Conservation (phyloP, 75 land plant species). For the Selaginella tamariscina region DNA sequence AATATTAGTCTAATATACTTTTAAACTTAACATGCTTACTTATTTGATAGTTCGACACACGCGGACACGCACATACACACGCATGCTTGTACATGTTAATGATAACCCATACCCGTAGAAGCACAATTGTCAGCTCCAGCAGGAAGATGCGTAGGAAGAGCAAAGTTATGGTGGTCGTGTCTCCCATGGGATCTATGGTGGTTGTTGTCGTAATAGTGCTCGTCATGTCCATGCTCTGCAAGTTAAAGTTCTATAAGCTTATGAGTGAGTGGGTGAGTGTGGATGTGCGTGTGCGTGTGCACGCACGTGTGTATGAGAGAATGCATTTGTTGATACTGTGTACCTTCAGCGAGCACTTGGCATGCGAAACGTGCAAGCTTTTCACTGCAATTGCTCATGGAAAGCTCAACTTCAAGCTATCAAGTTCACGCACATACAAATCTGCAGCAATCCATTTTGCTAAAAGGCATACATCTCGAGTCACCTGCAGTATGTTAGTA, state of each 20-base stretch:
- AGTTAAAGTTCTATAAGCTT: too few relatives aligned
- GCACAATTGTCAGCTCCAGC: constrained; percentile 6
- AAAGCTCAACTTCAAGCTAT: constrained; percentile 74
- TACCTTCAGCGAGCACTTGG: constrained; percentile 58
- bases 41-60: not conserved
- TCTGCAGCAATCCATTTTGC: constrained; percentile 93
- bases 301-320: too few relatives aligned
- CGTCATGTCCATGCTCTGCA: constrained; percentile 43
- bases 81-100: not conserved
- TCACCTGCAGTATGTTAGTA: constrained; percentile 45
- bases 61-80: too few relatives aligned
- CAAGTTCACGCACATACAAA: constrained; percentile 79
- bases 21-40: not conserved
- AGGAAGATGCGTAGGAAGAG: constrained; percentile 51
- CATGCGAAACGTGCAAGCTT: constrained; percentile 47
- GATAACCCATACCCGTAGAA: not conserved
- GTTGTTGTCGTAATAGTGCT: too few relatives aligned
- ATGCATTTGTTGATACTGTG: not conserved
- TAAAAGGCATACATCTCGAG: constrained; percentile 74
- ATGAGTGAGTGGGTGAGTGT: too few relatives aligned
- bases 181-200: constrained; percentile 24
- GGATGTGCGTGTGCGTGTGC: too few relatives aligned
- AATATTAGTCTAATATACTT: not conserved
- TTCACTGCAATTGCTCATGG: constrained; percentile 73
- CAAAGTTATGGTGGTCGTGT: constrained; percentile 28